Evolutionary conservation across 768 basidiomycete species (phyloP).

Genomic region (Suillus decipiens): DNA sequence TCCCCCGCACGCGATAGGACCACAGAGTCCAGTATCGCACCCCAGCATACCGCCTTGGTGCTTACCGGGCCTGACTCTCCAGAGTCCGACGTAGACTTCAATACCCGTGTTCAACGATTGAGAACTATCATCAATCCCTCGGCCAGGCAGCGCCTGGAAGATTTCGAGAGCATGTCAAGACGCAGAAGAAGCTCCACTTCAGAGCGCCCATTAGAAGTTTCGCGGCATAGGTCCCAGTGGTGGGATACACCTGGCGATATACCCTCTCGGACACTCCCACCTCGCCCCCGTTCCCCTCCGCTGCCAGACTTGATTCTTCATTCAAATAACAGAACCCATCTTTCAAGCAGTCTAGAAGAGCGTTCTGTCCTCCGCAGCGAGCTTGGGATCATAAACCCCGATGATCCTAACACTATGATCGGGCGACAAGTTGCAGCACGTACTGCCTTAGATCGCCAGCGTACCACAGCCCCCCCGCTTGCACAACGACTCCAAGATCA

Average conservation of each 20-base stretch:
- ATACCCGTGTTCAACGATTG: constrained; percentile 30
- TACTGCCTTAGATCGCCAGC: constrained; percentile 21
- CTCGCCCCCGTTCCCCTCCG: constrained; percentile 30
- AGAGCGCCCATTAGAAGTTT: not conserved
- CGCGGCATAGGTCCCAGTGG: constrained; percentile 5
- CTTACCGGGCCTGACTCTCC: constrained; percentile 25
- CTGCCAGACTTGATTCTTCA: constrained; percentile 31
- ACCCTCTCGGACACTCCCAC: constrained; percentile 11
- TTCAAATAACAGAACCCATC: constrained; percentile 10
- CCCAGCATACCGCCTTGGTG: constrained; percentile 32
- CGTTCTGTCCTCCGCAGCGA: constrained; percentile 23
- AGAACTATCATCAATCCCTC: constrained; percentile 32
- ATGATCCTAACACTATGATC: constrained; percentile 37
- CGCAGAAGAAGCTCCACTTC: constrained; percentile 16
- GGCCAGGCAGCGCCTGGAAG: constrained; percentile 34
- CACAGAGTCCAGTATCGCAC: constrained; percentile 29
- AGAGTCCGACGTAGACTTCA: constrained; percentile 27
- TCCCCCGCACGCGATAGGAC: constrained; percentile 13
- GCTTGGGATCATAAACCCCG: constrained; percentile 19
- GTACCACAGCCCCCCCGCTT: constrained; percentile 23
- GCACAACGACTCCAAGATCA: constrained; percentile 32
- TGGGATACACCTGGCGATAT: constrained; percentile 20
- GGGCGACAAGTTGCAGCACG: constrained; percentile 37
- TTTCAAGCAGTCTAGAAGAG: constrained; percentile 12
- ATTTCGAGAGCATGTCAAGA: constrained; percentile 26